These are phyloP conservation scores for Nicotiana attenuata DNA, from an alignment of 257 asterid species.

Conservation along the genomic window DNA sequence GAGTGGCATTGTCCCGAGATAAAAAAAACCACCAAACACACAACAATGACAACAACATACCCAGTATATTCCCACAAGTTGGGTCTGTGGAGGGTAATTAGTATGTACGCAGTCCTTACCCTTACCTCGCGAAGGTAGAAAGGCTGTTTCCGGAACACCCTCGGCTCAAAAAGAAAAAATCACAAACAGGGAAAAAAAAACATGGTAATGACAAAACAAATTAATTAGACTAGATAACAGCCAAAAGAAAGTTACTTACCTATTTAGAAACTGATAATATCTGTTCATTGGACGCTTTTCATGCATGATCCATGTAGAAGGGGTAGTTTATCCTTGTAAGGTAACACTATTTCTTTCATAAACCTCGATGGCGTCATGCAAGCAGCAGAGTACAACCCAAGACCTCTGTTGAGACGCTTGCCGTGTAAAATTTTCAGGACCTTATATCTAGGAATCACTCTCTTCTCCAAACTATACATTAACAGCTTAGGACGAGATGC, in stretches of 20 bases:
- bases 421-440: conserved; percentile 9
- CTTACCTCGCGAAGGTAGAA: too few relatives aligned
- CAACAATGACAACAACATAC: too few relatives aligned
- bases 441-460: conserved; percentile 18
- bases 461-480: conserved; percentile 15
- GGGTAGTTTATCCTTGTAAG: conserved; percentile 15
- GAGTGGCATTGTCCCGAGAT: background rate
- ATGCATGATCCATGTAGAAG: conserved; percentile 6
- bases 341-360: background rate
- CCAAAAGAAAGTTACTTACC: background rate
- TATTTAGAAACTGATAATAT: background rate
- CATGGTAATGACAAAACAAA: background rate
- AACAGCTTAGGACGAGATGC: background rate
- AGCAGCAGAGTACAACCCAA: background rate
- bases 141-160: background rate
- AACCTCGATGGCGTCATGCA: background rate
- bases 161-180: too few relatives aligned
- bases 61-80: too few relatives aligned
- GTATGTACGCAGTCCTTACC: too few relatives aligned
- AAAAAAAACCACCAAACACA: background rate
- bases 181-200: background rate
- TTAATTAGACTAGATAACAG: background rate
- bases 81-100: too few relatives aligned
- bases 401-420: conserved; percentile 3
- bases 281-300: background rate